Base-by-base conservation (phyloP, 805 yeast genomes). In the Ogataea degrootiae region DNA sequence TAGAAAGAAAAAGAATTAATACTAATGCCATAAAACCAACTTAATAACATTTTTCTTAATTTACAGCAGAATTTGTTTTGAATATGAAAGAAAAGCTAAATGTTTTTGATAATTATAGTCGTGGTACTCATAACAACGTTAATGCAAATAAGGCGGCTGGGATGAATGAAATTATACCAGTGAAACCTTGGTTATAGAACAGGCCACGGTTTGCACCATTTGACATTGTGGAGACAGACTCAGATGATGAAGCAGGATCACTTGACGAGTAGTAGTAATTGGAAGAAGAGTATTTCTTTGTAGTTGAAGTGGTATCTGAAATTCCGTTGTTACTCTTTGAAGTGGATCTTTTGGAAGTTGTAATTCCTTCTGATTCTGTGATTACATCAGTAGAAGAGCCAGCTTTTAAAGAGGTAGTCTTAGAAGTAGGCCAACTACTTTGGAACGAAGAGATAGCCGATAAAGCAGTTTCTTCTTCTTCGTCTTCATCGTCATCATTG, bases 221-320 rank as follows among this genome's bases (percentile, higher is more conserved):
- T 17, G 52, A 41, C n/a, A 58, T 44, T 17, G 59, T 42, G 5
- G 62, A 46, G 3, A 59, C 41, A 2, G 54, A 38, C 4, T 45
- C 23, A 2, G 57, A 39, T 2, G 51, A 39, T 19, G 57, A 43
- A 16, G 52, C 36, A 21, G 39, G 21, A 15, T 34, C 17, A 8
- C 50, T 9, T 31, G 52, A 34, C 23, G 56, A 21, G 17, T 39
- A 23, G 26, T 29, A 29, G 37, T 29, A 29, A 36, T 40, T 41
- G 11, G 56, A 41, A 41, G 44, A 40, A 17, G 55, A 39, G 37
- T 26, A 11, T 9, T 26, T 26, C 12, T 26, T 26, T 26, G 31
- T 26, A 9, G 31, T 26, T 26, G 6, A 26, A 26, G 31, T 26
- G 11, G 31, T 26, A 26, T 26, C 9, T 26, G 31, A 26, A 26